Evolutionary conservation across 1,284 basidiomycete species (phyloP).

Genomic region (Sporisorium graminicola): DNA sequence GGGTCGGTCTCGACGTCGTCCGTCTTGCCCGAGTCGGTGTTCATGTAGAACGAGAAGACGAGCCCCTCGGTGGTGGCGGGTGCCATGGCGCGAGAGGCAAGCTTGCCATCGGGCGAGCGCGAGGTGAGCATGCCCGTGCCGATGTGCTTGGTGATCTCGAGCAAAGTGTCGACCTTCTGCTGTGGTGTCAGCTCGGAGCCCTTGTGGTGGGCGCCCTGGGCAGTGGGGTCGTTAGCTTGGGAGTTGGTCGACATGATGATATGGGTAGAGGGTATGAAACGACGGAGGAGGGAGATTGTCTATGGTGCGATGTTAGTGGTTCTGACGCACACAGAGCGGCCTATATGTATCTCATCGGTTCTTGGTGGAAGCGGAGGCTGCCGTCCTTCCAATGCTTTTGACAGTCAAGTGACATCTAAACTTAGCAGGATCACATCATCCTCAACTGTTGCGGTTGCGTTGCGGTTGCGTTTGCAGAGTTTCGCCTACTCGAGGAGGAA

Average conservation of each 20-base stretch:
- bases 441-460: too few relatives aligned
- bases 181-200: conserved; percentile 42
- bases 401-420: neutral
- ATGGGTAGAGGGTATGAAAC: neutral
- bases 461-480: neutral
- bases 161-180: conserved; percentile 54
- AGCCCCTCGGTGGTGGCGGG: conserved; percentile 75
- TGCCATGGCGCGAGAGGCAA: conserved; percentile 88
- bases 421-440: neutral
- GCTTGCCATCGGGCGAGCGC: conserved; percentile 78
- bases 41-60: conserved; percentile 68
- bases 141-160: conserved; percentile 54
- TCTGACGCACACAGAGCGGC: neutral
- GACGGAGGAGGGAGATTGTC: neutral
- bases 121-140: conserved; percentile 81
- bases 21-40: conserved; percentile 62
- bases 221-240: conserved; percentile 53
- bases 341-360: too few relatives aligned
- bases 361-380: neutral
- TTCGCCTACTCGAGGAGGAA: neutral
- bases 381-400: too few relatives aligned
- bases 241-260: conserved; percentile 42
- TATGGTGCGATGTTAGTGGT: neutral
- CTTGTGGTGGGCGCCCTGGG: conserved; percentile 44
- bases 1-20: conserved; percentile 56